Base-by-base conservation (phyloP, 1,284 basidiomycete genomes). In the Pseudomicrostroma phylloplanum region DNA sequence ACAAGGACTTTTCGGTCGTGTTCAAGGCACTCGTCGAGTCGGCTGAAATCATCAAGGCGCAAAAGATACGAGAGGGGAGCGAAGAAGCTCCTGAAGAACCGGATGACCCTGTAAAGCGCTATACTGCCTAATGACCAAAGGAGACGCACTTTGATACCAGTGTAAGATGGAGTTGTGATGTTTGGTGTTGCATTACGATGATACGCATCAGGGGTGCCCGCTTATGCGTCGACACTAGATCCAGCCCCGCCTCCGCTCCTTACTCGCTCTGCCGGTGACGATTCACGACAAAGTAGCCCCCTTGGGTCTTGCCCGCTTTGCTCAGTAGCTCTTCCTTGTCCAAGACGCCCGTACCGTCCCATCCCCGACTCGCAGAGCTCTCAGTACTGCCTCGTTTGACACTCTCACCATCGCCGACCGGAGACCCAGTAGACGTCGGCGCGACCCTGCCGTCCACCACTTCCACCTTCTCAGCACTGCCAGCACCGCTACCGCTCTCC, bases 1-100 rank as follows among this genome's bases (percentile, higher is more conserved):
- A 68, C 41, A 73, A 71, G 56, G 73, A 75, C 56, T 74, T 74
- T 55, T 65, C 46, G 12, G 71, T 74, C 17, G 71, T 68, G 21
- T 74, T 73, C 64, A 73, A 72, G 60, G 73, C 70, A 1, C 49
- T 75, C 17, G 13, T 54, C 2, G 51, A 54, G n/a, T 54, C 51
- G 2, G 51, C 51, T 15, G 17, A 54, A 25, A 48, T 48, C 12
- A 17, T 48, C 43, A 48, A 48, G 21, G 51, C 30, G 30, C 30
- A 36, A 36, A 36, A 36, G 30, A 4, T 36, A 9, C 30, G 30
- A 3, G 30, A 36, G 30, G 30, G 30, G 9, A 9, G 30, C 3
- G 30, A 9, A 9, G 30, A 3, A 36, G 30, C 30, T 36, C 30
- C 30, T 36, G 30, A 36, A 9, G 30, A 36, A 36, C 30, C 30